A percentile compares a stretch with the other conserved stretches of the same genome.
phyloP scores from a whole-genome alignment of 2,329 filamentous ascomycete genomes.

The Penicillium sp. region DNA sequence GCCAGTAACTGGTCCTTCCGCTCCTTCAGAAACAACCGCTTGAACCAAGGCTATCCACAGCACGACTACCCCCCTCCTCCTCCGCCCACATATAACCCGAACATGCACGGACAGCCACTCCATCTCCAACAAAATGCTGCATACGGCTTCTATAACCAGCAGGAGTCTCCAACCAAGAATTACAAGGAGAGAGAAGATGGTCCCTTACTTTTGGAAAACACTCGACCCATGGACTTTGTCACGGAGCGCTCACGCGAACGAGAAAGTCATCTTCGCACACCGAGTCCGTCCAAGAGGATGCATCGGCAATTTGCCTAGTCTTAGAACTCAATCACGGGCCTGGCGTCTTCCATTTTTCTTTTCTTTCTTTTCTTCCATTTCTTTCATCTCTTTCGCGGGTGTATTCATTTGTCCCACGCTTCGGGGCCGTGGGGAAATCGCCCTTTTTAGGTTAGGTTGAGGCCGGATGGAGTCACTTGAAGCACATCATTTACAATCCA shows the following conservation, averaged over 20 bases:
- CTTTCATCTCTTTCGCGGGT: too few species aligned
- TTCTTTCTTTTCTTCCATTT: too few species aligned
- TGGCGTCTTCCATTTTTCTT: too few species aligned
- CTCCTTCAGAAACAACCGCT: slow-evolving; percentile 41
- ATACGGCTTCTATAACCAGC: slow-evolving; percentile 22
- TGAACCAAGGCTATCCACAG: slow-evolving; percentile 25
- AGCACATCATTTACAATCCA: too few species aligned
- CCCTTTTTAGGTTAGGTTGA: too few species aligned
- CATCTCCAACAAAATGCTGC: slow-evolving; percentile 24
- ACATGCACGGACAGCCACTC: slow-evolving; percentile 19
- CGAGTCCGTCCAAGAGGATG: slow-evolving; percentile 32
- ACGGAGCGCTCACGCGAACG: slow-evolving; percentile 28
- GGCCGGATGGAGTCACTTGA: too few species aligned
- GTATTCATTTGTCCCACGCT: too few species aligned
- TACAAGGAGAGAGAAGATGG: slow-evolving; percentile 24
- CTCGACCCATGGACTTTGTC: slow-evolving; percentile 25
- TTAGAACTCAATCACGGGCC: neutral
- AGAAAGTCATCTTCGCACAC: slow-evolving; percentile 30
- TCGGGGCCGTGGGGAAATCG: too few species aligned
- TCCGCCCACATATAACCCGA: slow-evolving; percentile 14
- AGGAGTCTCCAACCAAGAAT: slow-evolving; percentile 10
- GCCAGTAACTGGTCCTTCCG: slow-evolving; percentile 57
- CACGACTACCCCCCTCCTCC: slow-evolving; percentile 21
- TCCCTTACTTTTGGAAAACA: slow-evolving; percentile 28
- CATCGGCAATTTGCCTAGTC: slow-evolving; percentile 9